Percentiles rank a stretch among this genome's conserved stretches.
Evolutionary conservation across 495 filamentous ascomycete genomes (phyloP).

Genomic region (Pyronema domesticum): DNA sequence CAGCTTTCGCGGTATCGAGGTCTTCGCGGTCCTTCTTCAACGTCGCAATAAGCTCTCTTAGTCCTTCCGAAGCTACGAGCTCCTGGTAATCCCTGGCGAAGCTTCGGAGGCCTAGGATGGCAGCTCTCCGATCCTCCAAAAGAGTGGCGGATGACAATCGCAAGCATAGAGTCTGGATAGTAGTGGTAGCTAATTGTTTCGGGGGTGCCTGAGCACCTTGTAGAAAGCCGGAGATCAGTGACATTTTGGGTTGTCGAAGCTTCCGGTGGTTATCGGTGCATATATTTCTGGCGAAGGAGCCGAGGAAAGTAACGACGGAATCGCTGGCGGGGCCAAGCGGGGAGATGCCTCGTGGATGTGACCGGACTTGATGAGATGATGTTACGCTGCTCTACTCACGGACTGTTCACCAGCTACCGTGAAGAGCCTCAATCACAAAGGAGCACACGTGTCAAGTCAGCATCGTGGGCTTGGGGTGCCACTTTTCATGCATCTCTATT

Average conservation of each 20-base stretch:
- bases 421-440: not conserved
- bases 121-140: conserved; percentile 81
- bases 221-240: conserved; percentile 24
- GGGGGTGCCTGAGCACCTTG: conserved; percentile 50
- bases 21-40: conserved; percentile 79
- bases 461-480: not conserved
- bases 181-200: conserved; percentile 89
- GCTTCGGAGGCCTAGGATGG: conserved; percentile 80
- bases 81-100: conserved; percentile 94
- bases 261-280: not conserved
- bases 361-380: too few species aligned
- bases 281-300: not conserved
- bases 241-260: conserved; percentile 13
- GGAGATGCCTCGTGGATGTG: too few species aligned
- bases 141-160: conserved; percentile 74
- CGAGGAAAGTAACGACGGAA: too few species aligned
- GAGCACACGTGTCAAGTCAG: not conserved
- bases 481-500: not conserved
- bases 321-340: too few species aligned
- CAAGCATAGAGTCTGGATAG: conserved; percentile 72
- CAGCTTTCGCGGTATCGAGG: conserved; percentile 87
- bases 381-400: too few species aligned
- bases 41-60: conserved; percentile 70
- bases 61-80: conserved; percentile 78
- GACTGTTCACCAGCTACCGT: not conserved